phyloP scores from a whole-genome alignment of 768 basidiomycete genomes.

The Naganishia antarctica region DNA sequence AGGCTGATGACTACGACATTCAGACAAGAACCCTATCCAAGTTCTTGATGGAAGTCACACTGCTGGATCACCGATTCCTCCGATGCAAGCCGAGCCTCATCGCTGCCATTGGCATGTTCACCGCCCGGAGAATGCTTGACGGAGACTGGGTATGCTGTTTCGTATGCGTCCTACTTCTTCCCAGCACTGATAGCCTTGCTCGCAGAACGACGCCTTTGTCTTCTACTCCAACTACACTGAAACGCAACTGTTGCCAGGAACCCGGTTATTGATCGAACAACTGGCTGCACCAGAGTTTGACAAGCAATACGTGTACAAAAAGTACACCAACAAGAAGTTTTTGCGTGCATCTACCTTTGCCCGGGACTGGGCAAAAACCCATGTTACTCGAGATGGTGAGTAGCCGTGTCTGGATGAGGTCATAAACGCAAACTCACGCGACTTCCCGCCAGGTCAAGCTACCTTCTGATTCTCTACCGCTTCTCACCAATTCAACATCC shows the following conservation, averaged over 20 bases:
- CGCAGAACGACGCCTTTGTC: conserved; percentile 85
- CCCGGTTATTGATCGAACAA: conserved; percentile 74
- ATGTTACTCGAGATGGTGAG: conserved; percentile 19
- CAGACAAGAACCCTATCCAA: conserved; percentile 96
- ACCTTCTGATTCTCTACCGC: too few relatives aligned
- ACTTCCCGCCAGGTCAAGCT: too few relatives aligned
- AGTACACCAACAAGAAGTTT: conserved; percentile 97
- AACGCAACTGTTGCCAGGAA: conserved; percentile 75
- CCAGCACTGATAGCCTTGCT: too few relatives aligned
- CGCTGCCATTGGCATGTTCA: conserved; percentile 97
- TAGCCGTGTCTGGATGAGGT: background rate
- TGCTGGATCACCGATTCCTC: conserved; percentile 87
- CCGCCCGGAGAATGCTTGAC: conserved; percentile 84
- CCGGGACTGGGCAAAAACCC: conserved; percentile 51
- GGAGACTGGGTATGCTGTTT: conserved; percentile 76
- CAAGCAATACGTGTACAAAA: conserved; percentile 84
- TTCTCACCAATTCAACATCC: background rate
- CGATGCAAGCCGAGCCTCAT: conserved; percentile 87
- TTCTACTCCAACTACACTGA: conserved; percentile 90
- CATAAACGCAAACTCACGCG: too few relatives aligned
- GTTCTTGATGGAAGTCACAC: conserved; percentile 91
- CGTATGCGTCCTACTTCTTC: conserved; percentile 37
- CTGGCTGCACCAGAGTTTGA: conserved; percentile 73
- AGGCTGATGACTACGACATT: conserved; percentile 96
- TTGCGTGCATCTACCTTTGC: conserved; percentile 64